Base-by-base conservation (phyloP, 2,329 filamentous ascomycete genomes). In the Elsinoe batatas region DNA sequence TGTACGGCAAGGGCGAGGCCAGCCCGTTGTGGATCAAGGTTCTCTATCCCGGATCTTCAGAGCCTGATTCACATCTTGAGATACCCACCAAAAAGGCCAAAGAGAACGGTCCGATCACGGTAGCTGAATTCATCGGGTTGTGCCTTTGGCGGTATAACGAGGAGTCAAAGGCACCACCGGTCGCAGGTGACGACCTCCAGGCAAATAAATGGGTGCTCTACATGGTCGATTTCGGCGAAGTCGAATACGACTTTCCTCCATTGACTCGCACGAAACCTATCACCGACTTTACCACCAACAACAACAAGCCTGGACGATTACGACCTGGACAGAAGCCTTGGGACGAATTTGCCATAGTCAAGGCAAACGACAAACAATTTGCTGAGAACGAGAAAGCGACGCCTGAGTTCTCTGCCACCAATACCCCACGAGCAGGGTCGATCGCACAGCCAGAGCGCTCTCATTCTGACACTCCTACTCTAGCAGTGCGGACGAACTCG, bases 201-300 rank as follows among this genome's bases (percentile, higher is more conserved):
- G 84, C 91, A 62, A 91, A 91, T 64, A 83, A 83, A 74, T 93
- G 87, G 85, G 88, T 83, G 20, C 72, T 94, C 56, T 80, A 87
- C 38, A 90, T 94, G 82, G 87, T 91, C 7, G 82, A 93, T 65
- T 87, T 88, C 56, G 88, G 86, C 49, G 88, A 93, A 64, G 83
- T 91, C 1, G 88, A 94, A 62, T 86, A 89, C 61, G 88, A 93
- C 64, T 93, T 93, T 61, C 87, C 87, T 32, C 83, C 88, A 0
- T 75, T 93, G 38, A 84, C 87, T 57, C 79, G 88, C 35, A 88
- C 81, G 18, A 86, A 85, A 63, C 79, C 83, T 1, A 76, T 93
- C n/a, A 81, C 80, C 5, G 83, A 88, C 17, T 93, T 91, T 63
- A 88, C 87, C 0, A 83, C 79, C 5, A 87, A 85, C 59, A 91